Conservation (phyloP, 192 early-diverging fungal genomes). For the Gamsiella multidivaricata region DNA sequence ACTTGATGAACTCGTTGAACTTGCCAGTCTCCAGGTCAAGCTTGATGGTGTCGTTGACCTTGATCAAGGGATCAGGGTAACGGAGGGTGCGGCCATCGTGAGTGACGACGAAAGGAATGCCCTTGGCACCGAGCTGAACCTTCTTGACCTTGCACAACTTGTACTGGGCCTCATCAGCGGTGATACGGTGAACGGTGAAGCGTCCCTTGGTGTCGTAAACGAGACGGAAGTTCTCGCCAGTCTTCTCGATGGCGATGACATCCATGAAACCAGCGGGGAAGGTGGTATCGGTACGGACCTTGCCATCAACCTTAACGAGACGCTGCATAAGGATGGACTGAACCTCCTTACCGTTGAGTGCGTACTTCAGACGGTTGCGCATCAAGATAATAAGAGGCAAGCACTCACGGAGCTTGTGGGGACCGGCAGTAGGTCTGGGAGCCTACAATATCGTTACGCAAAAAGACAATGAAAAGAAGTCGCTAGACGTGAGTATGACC, state of each 20-base stretch:
- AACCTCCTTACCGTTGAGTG: conserved; percentile 97
- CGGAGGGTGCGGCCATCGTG: conserved; percentile 99
- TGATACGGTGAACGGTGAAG: conserved; percentile 99
- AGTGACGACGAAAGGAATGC: conserved; percentile 95
- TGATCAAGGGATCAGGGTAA: conserved; percentile 99
- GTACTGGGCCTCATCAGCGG: conserved; percentile 98
- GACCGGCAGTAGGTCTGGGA: conserved; percentile 95
- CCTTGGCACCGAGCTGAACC: conserved; percentile 94
- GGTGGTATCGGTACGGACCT: conserved; percentile 77
- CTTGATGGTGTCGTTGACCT: conserved; percentile 99
- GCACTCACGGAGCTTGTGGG: conserved; percentile 99
- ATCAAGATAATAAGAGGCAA: conserved; percentile 98
- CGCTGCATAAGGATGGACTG: conserved; percentile 97
- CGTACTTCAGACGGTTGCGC: conserved; percentile 99
- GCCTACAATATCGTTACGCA: conserved; percentile 59
- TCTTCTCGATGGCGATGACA: conserved; percentile 93
- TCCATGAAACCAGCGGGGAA: conserved; percentile 81
- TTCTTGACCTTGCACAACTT: conserved; percentile 99
- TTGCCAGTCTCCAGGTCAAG: conserved; percentile 95
- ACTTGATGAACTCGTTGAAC: conserved; percentile 94
- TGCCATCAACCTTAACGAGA: conserved; percentile 99
- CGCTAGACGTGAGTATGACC: too few species aligned
- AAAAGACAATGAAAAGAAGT: not conserved
- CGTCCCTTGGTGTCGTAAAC: conserved; percentile 99
- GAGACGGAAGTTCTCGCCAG: conserved; percentile 99